These are phyloP conservation scores for Huntiella moniliformis DNA, from an alignment of 2,329 filamentous ascomycete species.

Conservation along the genomic window DNA sequence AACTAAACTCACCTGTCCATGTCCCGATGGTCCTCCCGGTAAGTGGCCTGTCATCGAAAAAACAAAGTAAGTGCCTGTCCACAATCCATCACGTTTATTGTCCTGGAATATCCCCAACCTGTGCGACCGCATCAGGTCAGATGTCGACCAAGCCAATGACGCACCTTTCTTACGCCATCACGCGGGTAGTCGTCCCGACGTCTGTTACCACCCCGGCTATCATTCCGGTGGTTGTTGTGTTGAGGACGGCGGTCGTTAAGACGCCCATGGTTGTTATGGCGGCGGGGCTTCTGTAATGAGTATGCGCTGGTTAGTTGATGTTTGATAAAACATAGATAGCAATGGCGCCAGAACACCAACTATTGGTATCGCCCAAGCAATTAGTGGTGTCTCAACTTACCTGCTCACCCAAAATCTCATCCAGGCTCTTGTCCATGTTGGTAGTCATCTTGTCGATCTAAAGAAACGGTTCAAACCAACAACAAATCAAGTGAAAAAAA, in stretches of 20 bases:
- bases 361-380: no score
- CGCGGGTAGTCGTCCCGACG: slow-evolving; percentile 11
- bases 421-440: slow-evolving; percentile 35
- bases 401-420: slow-evolving; percentile 36
- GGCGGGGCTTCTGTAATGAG: slow-evolving; percentile 3
- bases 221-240: background rate
- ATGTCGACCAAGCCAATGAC: slow-evolving; percentile 6
- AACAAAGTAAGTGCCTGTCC: no score
- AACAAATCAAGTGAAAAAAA: background rate
- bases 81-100: no score
- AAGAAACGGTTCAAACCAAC: background rate
- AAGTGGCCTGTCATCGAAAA: slow-evolving; percentile 28
- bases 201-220: background rate
- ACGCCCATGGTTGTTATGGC: slow-evolving; percentile 4
- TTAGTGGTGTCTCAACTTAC: slow-evolving; percentile 15
- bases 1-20: slow-evolving; percentile 43
- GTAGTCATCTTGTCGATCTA: slow-evolving; percentile 18
- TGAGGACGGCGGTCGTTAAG: background rate
- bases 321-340: no score
- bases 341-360: no score
- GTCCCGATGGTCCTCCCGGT: slow-evolving; percentile 43
- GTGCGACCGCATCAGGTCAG: background rate
- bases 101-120: slow-evolving; percentile 9
- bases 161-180: slow-evolving; percentile 68
- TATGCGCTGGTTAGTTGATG: background rate